phyloP scores from a whole-genome alignment of 1,284 basidiomycete species.

The Athelia sp. region DNA sequence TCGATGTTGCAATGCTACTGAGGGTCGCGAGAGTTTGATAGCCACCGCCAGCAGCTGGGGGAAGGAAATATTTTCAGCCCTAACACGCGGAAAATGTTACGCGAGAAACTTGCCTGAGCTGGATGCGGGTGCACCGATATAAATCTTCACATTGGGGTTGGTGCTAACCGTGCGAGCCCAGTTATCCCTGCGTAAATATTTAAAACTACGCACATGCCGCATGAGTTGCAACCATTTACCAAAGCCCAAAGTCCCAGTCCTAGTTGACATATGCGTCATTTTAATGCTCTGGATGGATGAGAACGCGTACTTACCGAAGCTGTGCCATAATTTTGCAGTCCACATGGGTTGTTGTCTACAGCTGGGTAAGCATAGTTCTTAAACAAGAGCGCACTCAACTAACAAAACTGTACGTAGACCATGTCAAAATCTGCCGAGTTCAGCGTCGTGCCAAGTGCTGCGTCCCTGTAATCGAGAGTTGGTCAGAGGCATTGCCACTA shows the following conservation, averaged over 20 bases:
- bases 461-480: conserved; percentile 37
- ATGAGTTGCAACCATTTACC: conserved; percentile 26
- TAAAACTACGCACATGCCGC: background rate
- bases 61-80: conserved; percentile 51
- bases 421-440: conserved; percentile 52
- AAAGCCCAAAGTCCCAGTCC: conserved; percentile 52
- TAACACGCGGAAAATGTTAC: conserved; percentile 51
- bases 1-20: conserved; percentile 43
- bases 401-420: conserved; percentile 50
- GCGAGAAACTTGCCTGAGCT: conserved; percentile 6
- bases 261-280: conserved; percentile 12
- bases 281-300: background rate
- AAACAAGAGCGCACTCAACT: conserved; percentile 8
- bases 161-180: conserved; percentile 53
- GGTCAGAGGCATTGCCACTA: background rate
- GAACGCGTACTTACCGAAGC: conserved; percentile 28
- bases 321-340: conserved; percentile 35
- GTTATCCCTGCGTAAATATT: conserved; percentile 40
- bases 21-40: conserved; percentile 45
- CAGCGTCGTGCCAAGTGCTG: conserved; percentile 43
- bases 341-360: conserved; percentile 48
- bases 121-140: conserved; percentile 57
- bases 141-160: conserved; percentile 57
- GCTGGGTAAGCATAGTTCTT: conserved; percentile 7
- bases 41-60: conserved; percentile 52